Conservation (phyloP, 257 asterid species). For the Euphrasia confusa region DNA sequence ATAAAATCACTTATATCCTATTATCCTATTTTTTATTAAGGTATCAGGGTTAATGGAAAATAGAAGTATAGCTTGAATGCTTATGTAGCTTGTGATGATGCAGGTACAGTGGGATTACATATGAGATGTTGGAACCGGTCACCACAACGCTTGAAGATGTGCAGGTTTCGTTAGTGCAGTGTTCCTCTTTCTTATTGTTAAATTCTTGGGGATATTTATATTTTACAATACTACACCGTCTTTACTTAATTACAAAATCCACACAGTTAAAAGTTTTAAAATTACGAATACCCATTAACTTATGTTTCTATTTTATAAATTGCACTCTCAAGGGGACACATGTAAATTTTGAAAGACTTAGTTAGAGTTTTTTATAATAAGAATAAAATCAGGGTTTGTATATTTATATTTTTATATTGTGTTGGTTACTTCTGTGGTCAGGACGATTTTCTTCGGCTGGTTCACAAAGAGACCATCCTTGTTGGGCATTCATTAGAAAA, state of each 20-base stretch:
- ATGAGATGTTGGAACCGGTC: slow-evolving; percentile 68
- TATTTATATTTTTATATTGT: background rate
- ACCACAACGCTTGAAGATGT: slow-evolving; percentile 78
- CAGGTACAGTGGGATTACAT: slow-evolving; percentile 96
- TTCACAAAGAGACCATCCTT: slow-evolving; percentile 78
- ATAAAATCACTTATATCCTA: background rate
- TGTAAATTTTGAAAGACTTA: background rate
- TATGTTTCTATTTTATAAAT: too few species aligned
- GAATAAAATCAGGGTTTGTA: background rate
- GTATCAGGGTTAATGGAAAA: background rate
- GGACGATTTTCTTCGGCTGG: slow-evolving; percentile 75
- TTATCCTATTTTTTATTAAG: background rate
- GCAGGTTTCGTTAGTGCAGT: slow-evolving; percentile 54
- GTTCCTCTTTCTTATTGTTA: slow-evolving; percentile 10
- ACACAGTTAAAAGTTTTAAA: too few species aligned
- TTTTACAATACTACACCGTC: background rate
- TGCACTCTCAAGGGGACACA: background rate
- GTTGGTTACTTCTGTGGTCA: slow-evolving; percentile 31
- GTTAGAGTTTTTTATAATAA: background rate
- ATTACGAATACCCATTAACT: background rate
- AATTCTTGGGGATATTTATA: background rate
- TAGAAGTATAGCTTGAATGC: too few species aligned
- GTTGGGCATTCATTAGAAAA: slow-evolving; percentile 95
- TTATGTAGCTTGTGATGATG: slow-evolving; percentile 26
- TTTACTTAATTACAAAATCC: too few species aligned